These are phyloP conservation scores for Rhodosorus marinus DNA, from an alignment of 23 red algal genomes.

Conservation along the genomic window DNA sequence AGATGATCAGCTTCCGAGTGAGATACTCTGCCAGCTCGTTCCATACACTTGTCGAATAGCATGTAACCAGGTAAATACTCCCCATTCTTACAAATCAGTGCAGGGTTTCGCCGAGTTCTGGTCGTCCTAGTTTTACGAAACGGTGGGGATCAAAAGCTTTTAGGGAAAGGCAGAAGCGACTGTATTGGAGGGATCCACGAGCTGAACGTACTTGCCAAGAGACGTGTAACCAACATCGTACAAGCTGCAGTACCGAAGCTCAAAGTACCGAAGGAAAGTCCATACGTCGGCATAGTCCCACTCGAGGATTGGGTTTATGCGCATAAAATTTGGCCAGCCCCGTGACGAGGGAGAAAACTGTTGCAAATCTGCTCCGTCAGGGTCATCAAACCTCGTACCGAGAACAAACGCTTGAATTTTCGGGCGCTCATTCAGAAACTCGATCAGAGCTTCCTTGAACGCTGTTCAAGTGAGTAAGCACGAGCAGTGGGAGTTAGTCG, in stretches of 20 bases:
- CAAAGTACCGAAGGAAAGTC: constrained; percentile 51
- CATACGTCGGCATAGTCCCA: constrained; percentile 83
- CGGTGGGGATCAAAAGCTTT: too few species aligned
- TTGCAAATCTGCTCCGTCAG: constrained; percentile 49
- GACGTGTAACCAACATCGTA: constrained; percentile 90
- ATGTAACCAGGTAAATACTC: background rate
- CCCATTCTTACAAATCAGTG: constrained; percentile 1
- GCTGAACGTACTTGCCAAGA: constrained; percentile 45
- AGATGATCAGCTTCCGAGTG: too few species aligned
- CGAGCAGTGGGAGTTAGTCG: too few species aligned
- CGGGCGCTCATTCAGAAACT: too few species aligned
- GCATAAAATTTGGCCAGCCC: constrained; percentile 81
- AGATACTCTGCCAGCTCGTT: constrained; percentile 1
- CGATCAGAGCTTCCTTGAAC: too few species aligned
- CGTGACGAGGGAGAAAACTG: constrained; percentile 48
- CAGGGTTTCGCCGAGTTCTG: constrained; percentile 31
- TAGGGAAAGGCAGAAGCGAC: too few species aligned
- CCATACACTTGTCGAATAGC: background rate
- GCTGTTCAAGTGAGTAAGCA: too few species aligned
- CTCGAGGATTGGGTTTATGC: constrained; percentile 82
- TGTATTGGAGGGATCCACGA: too few species aligned
- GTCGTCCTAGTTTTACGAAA: too few species aligned
- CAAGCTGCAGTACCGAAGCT: constrained; percentile 50
- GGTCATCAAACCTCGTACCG: constrained; percentile 70
- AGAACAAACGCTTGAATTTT: constrained; percentile 60